Conservation (phyloP, 106 monocot genomes). For the Alisma plantagoaquatica region DNA sequence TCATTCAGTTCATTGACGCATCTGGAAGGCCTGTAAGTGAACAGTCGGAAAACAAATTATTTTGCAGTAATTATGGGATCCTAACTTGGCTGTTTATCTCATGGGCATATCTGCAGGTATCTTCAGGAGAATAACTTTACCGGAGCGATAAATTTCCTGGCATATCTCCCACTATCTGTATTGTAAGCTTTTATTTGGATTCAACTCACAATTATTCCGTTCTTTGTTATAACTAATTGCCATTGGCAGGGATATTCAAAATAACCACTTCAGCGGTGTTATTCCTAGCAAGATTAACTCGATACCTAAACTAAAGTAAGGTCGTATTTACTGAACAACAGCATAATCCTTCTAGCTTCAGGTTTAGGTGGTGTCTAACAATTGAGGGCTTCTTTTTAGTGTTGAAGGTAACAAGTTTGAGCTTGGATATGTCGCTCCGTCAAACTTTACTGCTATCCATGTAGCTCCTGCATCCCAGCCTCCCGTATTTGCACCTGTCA, state of each 20-base stretch:
- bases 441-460: not conserved
- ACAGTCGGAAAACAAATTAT: too few relatives aligned
- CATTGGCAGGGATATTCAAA: slow-evolving; percentile 38
- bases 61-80: not conserved
- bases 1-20: slow-evolving; percentile 44
- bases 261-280: slow-evolving; percentile 73
- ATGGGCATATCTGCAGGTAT: slow-evolving; percentile 26
- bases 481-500: not conserved
- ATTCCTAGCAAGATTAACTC: slow-evolving; percentile 41
- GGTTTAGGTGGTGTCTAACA: not conserved
- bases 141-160: slow-evolving; percentile 51
- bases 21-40: slow-evolving; percentile 56
- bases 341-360: not conserved
- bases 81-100: not conserved
- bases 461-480: slow-evolving; percentile 8
- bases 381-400: slow-evolving; percentile 23
- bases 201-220: not conserved
- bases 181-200: slow-evolving; percentile 33
- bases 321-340: too few relatives aligned
- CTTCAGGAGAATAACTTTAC: slow-evolving; percentile 64
- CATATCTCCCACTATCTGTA: slow-evolving; percentile 36
- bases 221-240: not conserved
- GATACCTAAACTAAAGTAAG: slow-evolving; percentile 43
- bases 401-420: slow-evolving; percentile 49
- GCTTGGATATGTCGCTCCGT: slow-evolving; percentile 12